phyloP scores from a whole-genome alignment of 208 protist genomes.

The Naegleria fowleri region DNA sequence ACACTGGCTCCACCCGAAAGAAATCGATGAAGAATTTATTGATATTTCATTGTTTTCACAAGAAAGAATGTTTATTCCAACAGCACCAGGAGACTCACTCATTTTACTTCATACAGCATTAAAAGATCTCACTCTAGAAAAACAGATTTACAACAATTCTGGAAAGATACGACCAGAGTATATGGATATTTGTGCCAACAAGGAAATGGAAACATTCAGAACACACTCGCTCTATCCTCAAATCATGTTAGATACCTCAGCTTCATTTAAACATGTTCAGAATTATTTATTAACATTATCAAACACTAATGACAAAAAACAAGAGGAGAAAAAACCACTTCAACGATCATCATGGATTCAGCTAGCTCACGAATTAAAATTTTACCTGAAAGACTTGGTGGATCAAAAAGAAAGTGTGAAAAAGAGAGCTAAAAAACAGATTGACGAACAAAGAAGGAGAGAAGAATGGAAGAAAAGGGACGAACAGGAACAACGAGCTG shows the following conservation, averaged over 20 bases:
- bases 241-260: not conserved
- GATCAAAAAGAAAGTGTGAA: not conserved
- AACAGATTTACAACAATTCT: not conserved
- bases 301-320: not conserved
- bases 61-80: slow-evolving; percentile 1
- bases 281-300: not conserved
- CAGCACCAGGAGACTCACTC: not conserved
- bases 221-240: not conserved
- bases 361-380: not conserved
- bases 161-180: not conserved
- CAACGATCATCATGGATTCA: not conserved
- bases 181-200: not conserved
- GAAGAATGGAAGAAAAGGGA: not conserved
- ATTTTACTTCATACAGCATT: not conserved
- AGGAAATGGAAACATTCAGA: not conserved
- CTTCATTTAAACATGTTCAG: not conserved
- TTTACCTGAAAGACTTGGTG: not conserved
- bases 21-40: not conserved
- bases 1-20: not conserved
- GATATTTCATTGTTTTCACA: not conserved
- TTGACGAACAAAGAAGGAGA: not conserved
- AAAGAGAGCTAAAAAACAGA: not conserved
- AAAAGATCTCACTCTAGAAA: not conserved
- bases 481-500: not conserved
- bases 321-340: not conserved